Conservation (phyloP, 345 rosid species). For the Linum tenue region DNA sequence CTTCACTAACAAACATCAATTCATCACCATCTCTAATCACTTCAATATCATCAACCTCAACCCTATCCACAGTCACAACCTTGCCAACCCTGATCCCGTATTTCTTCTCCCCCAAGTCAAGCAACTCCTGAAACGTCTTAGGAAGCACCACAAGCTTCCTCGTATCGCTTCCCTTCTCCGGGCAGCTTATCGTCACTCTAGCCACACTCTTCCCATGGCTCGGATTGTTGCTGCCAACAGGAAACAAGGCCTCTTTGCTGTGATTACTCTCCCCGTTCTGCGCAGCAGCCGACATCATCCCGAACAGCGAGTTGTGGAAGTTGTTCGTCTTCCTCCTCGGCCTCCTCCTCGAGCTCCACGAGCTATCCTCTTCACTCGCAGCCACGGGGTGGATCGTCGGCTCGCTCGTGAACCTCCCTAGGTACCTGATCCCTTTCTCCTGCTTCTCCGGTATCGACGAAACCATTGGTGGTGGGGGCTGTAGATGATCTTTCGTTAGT, state of each 20-base stretch:
- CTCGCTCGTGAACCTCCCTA: conserved; percentile 69
- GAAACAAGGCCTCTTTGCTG: conserved; percentile 23
- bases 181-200: conserved; percentile 63
- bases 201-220: conserved; percentile 15
- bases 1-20: conserved; percentile 41
- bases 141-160: conserved; percentile 67
- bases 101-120: conserved; percentile 50
- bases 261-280: conserved; percentile 22
- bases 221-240: conserved; percentile 15
- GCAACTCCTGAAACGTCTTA: conserved; percentile 42
- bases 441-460: conserved; percentile 39
- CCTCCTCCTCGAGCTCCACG: conserved; percentile 37
- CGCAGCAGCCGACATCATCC: conserved; percentile 59
- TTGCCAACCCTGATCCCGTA: conserved; percentile 40
- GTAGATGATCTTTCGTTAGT: conserved; percentile 24
- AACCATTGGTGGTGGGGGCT: conserved; percentile 7
- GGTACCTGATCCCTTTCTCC: conserved; percentile 30
- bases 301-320: conserved; percentile 65
- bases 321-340: conserved; percentile 50
- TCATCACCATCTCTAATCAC: conserved; percentile 80
- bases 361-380: conserved; percentile 34
- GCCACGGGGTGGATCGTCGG: conserved; percentile 43
- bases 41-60: conserved; percentile 60
- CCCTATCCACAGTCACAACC: conserved; percentile 43
- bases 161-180: conserved; percentile 34